Base-by-base conservation (phyloP, 148 eudicot genomes). In the Persicaria maculosa region DNA sequence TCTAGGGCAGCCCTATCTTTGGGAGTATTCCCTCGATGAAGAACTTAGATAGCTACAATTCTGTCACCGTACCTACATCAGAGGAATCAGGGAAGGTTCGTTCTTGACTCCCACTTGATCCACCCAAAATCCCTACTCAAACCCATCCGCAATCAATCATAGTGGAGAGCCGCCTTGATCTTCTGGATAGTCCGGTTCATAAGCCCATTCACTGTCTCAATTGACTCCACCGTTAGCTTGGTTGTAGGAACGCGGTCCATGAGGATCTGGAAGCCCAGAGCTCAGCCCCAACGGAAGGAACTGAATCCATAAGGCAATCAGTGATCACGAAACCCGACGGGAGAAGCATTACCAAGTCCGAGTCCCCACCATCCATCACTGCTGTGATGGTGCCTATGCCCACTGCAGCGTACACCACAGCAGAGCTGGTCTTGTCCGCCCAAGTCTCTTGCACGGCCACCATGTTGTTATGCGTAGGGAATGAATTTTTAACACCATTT, bases 321-420 rank as follows among this genome's bases (percentile, higher is more conserved):
- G 57, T 47, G 9, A 93, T 83, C 14, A 91, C 84, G 54, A 91
- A 89, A 5, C 98, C 98, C 3, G 93, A 91, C 67, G 98, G 97
- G 25, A 91, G 74, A 55, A 91, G 75, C 52, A 82, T 84, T 67
- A 91, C 82, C 22, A 61, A 77, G 74, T 89, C 73, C 0, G 91
- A 81, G 71, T 91, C 91, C 19, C 88, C 83, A 6, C 87, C 87
- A 12, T 70, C 62, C 45, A 79, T 58, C 57, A 82, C 80, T 0
- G 79, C 47, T 50, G 74, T 72, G 25, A 84, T 77, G 15, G 83
- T 79, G 44, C 68, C 11, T 9, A 76, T 68, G 74, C 82, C 83
- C 43, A 84, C 81, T 2, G 87, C 85, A 25, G 83, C 83, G 52
- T 81, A 84, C 43, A 82, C 87, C 25, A 84, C 65, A 43, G 80